These are phyloP conservation scores for Globisporangium rhizosaccharum DNA, from an alignment of 352 stramenopile genomes.

Conservation along the genomic window DNA sequence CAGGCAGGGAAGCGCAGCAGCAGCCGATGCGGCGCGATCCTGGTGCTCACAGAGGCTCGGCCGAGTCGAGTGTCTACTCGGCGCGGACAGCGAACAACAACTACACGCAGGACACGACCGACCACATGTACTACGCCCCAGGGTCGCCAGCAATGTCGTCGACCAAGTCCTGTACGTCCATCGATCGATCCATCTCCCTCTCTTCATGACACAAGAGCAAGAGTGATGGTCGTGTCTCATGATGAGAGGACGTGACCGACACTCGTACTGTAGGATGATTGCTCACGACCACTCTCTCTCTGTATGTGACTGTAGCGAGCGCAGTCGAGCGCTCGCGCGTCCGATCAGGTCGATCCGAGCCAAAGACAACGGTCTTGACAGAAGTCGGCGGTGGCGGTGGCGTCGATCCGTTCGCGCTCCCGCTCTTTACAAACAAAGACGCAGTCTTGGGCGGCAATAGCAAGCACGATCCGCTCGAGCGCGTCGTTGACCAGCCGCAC, in stretches of 20 bases:
- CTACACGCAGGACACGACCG: neutral
- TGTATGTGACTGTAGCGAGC: neutral
- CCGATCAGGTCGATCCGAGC: conserved; percentile 20
- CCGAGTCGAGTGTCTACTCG: conserved; percentile 4
- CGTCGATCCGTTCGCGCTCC: conserved; percentile 32
- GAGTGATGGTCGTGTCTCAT: neutral
- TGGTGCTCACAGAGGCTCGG: neutral
- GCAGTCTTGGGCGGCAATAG: conserved; percentile 3
- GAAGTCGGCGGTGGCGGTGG: conserved; percentile 48
- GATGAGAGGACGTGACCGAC: neutral
- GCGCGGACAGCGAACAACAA: neutral
- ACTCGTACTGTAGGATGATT: neutral
- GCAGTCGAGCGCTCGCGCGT: conserved; percentile 11
- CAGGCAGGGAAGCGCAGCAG: no score
- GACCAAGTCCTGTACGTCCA: conserved; percentile 12
- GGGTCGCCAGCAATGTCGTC: conserved; percentile 18
- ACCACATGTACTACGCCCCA: conserved; percentile 29
- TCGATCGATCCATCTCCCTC: neutral
- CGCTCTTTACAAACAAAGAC: conserved; percentile 22
- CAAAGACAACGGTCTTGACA: conserved; percentile 48
- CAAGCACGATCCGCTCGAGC: conserved; percentile 23
- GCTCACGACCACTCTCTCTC: neutral
- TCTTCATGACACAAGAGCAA: no score
- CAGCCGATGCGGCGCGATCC: neutral
- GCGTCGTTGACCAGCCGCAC: conserved; percentile 39